A percentile compares a stretch with the other conserved stretches of the same genome.
These are phyloP conservation scores for Zea luxurians DNA, from an alignment of 176 grass and related monocot species.

Conservation along the genomic window DNA sequence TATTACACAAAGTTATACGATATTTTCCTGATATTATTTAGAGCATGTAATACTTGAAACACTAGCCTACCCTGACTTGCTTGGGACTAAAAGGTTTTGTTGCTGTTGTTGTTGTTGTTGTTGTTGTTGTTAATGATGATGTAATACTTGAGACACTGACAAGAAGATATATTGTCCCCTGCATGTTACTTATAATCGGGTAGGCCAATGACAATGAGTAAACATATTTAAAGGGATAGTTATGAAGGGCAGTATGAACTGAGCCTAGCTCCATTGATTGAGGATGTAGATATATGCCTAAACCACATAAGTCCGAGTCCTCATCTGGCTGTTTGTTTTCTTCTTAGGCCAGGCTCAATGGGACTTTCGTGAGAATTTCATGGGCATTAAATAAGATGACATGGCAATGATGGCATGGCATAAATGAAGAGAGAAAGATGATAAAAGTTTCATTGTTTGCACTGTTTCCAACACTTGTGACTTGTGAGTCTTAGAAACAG, in stretches of 20 bases:
- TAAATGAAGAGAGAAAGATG: too few species aligned
- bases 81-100: too few species aligned
- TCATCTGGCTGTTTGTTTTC: background rate
- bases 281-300: background rate
- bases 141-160: background rate
- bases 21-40: slow-evolving; percentile 9
- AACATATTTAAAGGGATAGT: slow-evolving; percentile 10
- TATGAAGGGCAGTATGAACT: background rate
- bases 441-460: too few species aligned
- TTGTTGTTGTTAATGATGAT: too few species aligned
- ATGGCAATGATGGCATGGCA: too few species aligned
- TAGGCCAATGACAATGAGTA: background rate
- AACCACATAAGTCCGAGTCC: background rate
- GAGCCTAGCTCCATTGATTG: background rate
- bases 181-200: background rate
- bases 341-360: background rate
- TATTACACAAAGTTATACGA: background rate
- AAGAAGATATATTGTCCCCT: background rate
- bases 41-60: background rate
- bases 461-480: too few species aligned
- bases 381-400: too few species aligned
- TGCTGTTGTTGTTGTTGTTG: too few species aligned
- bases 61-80: too few species aligned
- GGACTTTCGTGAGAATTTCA: too few species aligned
- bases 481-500: too few species aligned